These are phyloP conservation scores for Stephania japonica DNA, from an alignment of 164 flowering plant species.

Conservation along the genomic window DNA sequence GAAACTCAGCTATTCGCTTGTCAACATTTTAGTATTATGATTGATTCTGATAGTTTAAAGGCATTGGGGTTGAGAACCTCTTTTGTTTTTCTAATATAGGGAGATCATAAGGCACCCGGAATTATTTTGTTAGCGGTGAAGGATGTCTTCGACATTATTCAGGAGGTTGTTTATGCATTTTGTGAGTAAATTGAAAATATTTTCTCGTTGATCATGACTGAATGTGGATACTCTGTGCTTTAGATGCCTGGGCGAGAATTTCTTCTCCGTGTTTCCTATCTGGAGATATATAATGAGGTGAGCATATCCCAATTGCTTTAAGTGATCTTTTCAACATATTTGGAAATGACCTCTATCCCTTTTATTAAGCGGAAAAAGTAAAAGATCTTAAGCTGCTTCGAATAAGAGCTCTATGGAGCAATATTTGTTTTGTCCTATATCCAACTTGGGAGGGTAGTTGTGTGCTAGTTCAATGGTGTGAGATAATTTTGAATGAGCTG, in stretches of 20 bases:
- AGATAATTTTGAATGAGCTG: too few relatives aligned
- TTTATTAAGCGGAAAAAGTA: background rate
- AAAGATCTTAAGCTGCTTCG: background rate
- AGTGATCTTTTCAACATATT: background rate
- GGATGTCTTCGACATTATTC: conserved; percentile 78
- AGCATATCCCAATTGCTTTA: conserved; percentile 9
- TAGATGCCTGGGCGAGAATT: conserved; percentile 76
- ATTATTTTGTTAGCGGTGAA: conserved; percentile 76
- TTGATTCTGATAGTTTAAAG: background rate
- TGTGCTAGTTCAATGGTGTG: too few relatives aligned
- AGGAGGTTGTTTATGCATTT: conserved; percentile 46
- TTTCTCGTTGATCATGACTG: conserved; percentile 2
- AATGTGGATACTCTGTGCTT: conserved; percentile 14
- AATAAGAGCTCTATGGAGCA: background rate
- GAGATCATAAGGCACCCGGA: conserved; percentile 84
- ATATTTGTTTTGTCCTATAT: too few relatives aligned
- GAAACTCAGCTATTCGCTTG: background rate
- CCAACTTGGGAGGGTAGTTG: background rate
- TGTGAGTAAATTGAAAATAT: background rate
- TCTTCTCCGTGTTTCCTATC: conserved; percentile 82
- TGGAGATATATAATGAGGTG: conserved; percentile 91
- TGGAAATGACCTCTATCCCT: background rate
- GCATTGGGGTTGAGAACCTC: background rate
- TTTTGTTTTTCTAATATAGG: conserved; percentile 29
- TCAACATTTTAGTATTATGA: background rate